Base-by-base conservation (phyloP, 2,329 filamentous ascomycete genomes). In the Ophiostoma angusticollis region DNA sequence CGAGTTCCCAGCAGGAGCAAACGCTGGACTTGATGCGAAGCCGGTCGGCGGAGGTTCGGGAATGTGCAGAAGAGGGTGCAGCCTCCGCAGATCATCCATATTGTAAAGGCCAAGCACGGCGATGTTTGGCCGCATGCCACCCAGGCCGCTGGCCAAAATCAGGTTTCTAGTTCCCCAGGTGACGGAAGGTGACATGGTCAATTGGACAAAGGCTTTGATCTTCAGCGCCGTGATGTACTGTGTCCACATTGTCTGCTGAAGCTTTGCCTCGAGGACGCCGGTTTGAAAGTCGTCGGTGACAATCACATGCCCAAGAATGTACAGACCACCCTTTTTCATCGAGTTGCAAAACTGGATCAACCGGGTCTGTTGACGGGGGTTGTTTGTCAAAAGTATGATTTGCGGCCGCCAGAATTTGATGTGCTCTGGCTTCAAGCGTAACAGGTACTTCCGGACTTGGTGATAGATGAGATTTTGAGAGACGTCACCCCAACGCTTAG, bases 381-480 rank as follows among this genome's bases (percentile, higher is more conserved):
- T 75, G 53, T 89, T 91, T 47, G 91, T 75, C 38, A 93, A 72
- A 0, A 93, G 67, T 34, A 93, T 72, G 31, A 93, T 87, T 47
- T 93, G 85, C 1, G 85, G 85, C 37, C 85, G 71, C 85, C 86
- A 93, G 55, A 93, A 93, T 52, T 93, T 93, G 57, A 93, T 86
- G 54, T 93, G 85, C 50, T 93, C 85, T 25, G 84, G 84, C 35
- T 76, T 78, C 22, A 93, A 63, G n/a, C 84, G 75, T 22, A 93
- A 64, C 22, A 93, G 61, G 52, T 93, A 93, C 51, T 93, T 93
- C 43, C 85, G 73, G 12, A 93, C 84, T 61, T 93, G 85, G 45
- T 74, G 61, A 52, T 93, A 93, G 37, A 93, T 93, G 44, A 93
- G 62, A 50, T 84, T 87, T 51, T 93, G 85, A 8, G 82, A 87